Base-by-base conservation (phyloP, 2,329 filamentous ascomycete genomes). In the Dothidotthia symphoricarpi region DNA sequence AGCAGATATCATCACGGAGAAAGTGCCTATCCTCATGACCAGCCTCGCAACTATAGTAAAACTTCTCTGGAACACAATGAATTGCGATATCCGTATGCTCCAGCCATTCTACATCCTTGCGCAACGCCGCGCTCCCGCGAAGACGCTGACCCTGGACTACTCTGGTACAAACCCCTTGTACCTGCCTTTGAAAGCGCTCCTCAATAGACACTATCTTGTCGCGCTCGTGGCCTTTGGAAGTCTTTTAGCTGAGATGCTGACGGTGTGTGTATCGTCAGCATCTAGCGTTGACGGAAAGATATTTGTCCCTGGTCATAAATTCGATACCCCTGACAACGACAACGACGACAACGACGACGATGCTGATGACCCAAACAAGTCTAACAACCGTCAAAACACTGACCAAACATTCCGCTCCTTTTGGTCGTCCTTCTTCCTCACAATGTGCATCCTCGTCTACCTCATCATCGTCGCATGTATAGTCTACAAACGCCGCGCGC, bases 101-200 rank as follows among this genome's bases (percentile, higher is more conserved):
- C 83, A 88, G 61, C 85, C 85, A 2, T 88, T 85, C 57, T 86
- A 83, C 58, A 78, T 86, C 42, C 75, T 88, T 2, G 83, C 79
- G 11, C 72, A 73, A 35, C 76, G 85, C 3, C 78, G 84, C 47
- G 83, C 84, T 3, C 77, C 81, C 1, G 72, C 83, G 6, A 78
- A 75, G 48, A 83, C 80, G 2, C 74, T 88, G 6, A 82, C 80
- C 0, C 75, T 88, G 8, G 85, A 88, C 63, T 88, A 88, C 62
- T 85, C 82, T 0, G 82, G 82, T 17, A 77, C 85, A 52, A 82
- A 85, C 4, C 86, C 85, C 36, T 79, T 79, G 3, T 81, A 76
- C 62, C 74, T 86, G 15, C 78, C 82, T 0, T 51, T 84, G 30
- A 73, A 75, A 42, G 83, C 82, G 3, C 67, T 83, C 8, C 46